phyloP scores from a whole-genome alignment of 2,329 filamentous ascomycete genomes.

The Monosporascus ibericus region DNA sequence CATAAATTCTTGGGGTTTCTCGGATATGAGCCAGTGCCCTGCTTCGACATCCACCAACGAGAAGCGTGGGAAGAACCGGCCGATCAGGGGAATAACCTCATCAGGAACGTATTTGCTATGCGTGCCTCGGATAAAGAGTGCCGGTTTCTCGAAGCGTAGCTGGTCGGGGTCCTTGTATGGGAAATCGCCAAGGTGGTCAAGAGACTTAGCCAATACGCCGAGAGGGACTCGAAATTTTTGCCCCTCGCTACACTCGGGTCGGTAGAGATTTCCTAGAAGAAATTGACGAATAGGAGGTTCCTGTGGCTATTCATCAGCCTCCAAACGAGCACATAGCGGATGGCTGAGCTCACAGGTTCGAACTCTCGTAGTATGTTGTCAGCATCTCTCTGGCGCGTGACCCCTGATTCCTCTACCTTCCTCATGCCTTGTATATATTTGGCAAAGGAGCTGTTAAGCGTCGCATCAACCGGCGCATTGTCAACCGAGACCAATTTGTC shows the following conservation, averaged over 20 bases:
- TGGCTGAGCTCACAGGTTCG: slow-evolving; percentile 49
- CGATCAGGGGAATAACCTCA: slow-evolving; percentile 72
- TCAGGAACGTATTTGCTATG: slow-evolving; percentile 74
- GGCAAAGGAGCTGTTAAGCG: slow-evolving; percentile 66
- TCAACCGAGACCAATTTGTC: slow-evolving; percentile 76
- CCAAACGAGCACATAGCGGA: slow-evolving; percentile 1
- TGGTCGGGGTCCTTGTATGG: slow-evolving; percentile 71
- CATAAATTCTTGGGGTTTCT: slow-evolving; percentile 74
- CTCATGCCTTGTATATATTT: slow-evolving; percentile 82
- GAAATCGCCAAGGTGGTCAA: slow-evolving; percentile 81
- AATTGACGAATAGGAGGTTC: slow-evolving; percentile 80
- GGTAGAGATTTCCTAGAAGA: slow-evolving; percentile 76
- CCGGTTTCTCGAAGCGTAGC: slow-evolving; percentile 65
- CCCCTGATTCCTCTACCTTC: slow-evolving; percentile 62
- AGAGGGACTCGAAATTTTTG: slow-evolving; percentile 78
- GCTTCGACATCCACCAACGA: slow-evolving; percentile 66
- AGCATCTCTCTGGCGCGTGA: slow-evolving; percentile 69
- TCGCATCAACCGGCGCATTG: slow-evolving; percentile 82
- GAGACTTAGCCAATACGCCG: slow-evolving; percentile 56
- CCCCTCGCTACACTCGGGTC: slow-evolving; percentile 41
- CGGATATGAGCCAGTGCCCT: slow-evolving; percentile 87
- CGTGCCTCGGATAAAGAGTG: slow-evolving; percentile 75
- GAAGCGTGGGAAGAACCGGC: slow-evolving; percentile 77
- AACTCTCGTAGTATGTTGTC: slow-evolving; percentile 71
- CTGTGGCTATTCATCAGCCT: slow-evolving; percentile 24